A percentile compares a stretch with the other conserved stretches of the same genome.
Conservation (phyloP, 371 early-diverging fungal species). For the Rhizomucor miehei region DNA sequence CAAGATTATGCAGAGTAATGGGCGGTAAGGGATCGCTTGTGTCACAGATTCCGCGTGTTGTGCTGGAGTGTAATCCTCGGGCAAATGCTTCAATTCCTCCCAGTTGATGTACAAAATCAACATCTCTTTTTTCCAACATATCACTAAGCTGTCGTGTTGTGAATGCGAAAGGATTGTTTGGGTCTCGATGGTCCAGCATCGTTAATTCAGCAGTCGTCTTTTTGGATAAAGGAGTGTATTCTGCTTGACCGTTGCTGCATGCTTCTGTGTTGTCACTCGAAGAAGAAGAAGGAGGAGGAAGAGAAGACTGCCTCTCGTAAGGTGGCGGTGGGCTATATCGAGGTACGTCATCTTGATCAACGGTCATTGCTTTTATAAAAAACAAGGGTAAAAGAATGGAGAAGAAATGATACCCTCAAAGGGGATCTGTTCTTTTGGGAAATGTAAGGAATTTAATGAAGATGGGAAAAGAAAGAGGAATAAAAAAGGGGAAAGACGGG, state of each 20-base stretch:
- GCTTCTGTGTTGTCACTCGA: no score
- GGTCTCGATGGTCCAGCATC: constrained; percentile 27
- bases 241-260: no score
- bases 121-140: constrained; percentile 50
- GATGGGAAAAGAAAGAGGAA: constrained; percentile 1
- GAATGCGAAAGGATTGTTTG: constrained; percentile 51
- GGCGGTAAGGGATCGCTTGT: constrained; percentile 7
- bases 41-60: constrained; percentile 28
- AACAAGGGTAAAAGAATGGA: constrained; percentile 4
- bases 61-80: constrained; percentile 52
- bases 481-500: neutral
- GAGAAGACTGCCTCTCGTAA: no score
- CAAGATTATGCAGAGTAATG: constrained; percentile 6
- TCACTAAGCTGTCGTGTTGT: constrained; percentile 38
- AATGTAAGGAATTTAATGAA: constrained; percentile 5
- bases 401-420: constrained; percentile 4
- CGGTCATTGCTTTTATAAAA: neutral
- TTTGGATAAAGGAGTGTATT: no score
- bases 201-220: constrained; percentile 11
- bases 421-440: neutral
- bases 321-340: no score
- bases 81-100: constrained; percentile 53
- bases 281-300: no score
- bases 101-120: constrained; percentile 33
- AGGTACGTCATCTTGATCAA: no score